Base-by-base conservation (phyloP, 169 alveolate genomes). In the Babesia ovata region DNA sequence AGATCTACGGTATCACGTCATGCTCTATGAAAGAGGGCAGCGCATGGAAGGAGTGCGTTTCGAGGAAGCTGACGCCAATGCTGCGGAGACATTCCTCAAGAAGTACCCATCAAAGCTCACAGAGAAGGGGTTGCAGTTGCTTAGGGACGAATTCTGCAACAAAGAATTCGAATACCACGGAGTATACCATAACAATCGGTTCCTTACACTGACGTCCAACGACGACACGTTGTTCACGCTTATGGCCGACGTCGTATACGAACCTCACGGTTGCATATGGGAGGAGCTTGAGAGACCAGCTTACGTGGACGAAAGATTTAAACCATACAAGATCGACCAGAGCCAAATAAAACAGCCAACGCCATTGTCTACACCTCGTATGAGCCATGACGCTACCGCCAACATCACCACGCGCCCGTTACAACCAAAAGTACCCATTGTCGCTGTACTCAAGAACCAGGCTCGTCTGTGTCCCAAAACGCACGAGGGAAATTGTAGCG, bases 201-300 rank as follows among this genome's bases (percentile, higher is more conserved):
- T 54, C 75, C 65, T 24, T 9, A 72, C 75, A 52, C 53, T 65
- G 58, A 73, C 76, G 4, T 53, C 17, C 33, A 56, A 66, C 26
- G 69, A 66, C 52, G 86, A 79, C 0, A 50, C 21, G 57, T 36
- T 83, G 13, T 74, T 46, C 66, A 28, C 65, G 17, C 77, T 83
- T 16, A 59, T 83, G 61, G 70, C 90, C 17, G 90, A 73, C 60
- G 72, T 57, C 9, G 54, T 65, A 26, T 83, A 70, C 71, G 53
- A 62, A 54, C 48, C 48, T 8, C 81, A 75, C 53, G 56, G 63
- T 14, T 83, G 90, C 65, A 36, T 83, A 21, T 83, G 90, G 90
- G 90, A 83, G 60, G 52, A 63, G 70, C 59, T 74, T 22, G 90
- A 73, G 29, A 70, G 26, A 26, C 45, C 70, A 9, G 75, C 16